Evolutionary conservation across 805 yeast species (phyloP).

Genomic region (Kazachstania kunashirensis): DNA sequence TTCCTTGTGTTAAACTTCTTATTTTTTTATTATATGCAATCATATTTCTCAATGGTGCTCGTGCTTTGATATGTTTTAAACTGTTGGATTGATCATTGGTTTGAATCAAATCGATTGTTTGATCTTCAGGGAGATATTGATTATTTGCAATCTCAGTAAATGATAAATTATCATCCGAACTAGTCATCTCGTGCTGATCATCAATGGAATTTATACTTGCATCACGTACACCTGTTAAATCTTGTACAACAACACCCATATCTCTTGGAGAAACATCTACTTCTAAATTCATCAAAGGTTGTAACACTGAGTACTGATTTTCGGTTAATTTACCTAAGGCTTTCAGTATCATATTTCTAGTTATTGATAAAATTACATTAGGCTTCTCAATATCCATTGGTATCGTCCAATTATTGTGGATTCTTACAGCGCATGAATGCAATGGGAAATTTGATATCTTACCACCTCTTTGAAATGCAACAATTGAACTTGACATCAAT

Average conservation of each 20-base stretch:
- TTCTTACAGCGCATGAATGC: slow-evolving; percentile 48
- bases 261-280: slow-evolving; percentile 61
- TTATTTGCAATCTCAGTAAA: slow-evolving; percentile 48
- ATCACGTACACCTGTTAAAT: slow-evolving; percentile 65
- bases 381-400: slow-evolving; percentile 40
- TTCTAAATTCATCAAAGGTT: slow-evolving; percentile 76
- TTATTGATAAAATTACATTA: slow-evolving; percentile 35
- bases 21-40: slow-evolving; percentile 73
- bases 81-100: slow-evolving; percentile 9
- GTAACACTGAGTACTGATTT: slow-evolving; percentile 48
- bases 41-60: slow-evolving; percentile 82
- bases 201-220: slow-evolving; percentile 67
- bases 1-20: slow-evolving; percentile 80
- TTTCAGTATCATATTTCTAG: slow-evolving; percentile 37
- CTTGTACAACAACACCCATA: slow-evolving; percentile 77
- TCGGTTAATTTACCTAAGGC: slow-evolving; percentile 26
- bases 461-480: slow-evolving; percentile 62
- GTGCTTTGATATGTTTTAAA: slow-evolving; percentile 55
- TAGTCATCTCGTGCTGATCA: slow-evolving; percentile 37
- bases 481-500: slow-evolving; percentile 47
- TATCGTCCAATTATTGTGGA: slow-evolving; percentile 40
- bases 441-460: slow-evolving; percentile 38
- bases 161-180: slow-evolving; percentile 34
- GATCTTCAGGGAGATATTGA: slow-evolving; percentile 69
- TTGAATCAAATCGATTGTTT: slow-evolving; percentile 33